A percentile compares a stretch with the other conserved stretches of the same genome.
These are phyloP conservation scores for Westerdykella aurantiaca DNA, from an alignment of 2,329 filamentous ascomycete genomes.

Conservation along the genomic window DNA sequence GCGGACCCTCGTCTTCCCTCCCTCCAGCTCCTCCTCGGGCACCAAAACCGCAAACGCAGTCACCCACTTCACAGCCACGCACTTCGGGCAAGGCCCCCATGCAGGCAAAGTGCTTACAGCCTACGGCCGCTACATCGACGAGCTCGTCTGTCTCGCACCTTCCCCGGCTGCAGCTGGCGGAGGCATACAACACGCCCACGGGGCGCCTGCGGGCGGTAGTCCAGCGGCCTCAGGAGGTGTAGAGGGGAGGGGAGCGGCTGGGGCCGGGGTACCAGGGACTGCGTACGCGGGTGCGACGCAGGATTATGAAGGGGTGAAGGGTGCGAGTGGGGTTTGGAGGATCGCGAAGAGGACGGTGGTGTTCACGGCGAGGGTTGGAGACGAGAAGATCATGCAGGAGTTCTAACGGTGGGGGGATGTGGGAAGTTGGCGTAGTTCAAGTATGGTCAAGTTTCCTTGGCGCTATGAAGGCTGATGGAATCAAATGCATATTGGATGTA, in stretches of 20 bases:
- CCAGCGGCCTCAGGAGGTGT: too few species aligned
- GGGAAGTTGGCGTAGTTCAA: too few species aligned
- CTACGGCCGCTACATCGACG: slow-evolving; percentile 40
- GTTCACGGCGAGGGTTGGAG: slow-evolving; percentile 35
- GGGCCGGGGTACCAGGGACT: not conserved
- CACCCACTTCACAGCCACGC: slow-evolving; percentile 41
- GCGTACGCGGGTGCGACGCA: not conserved
- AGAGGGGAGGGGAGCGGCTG: not conserved
- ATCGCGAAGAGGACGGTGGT: slow-evolving; percentile 33
- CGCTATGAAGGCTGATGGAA: not conserved
- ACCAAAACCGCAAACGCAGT: slow-evolving; percentile 30
- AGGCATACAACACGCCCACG: too few species aligned
- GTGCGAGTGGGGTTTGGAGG: slow-evolving; percentile 38
- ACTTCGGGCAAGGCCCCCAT: slow-evolving; percentile 42
- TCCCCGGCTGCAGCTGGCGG: slow-evolving; percentile 4
- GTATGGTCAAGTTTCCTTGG: too few species aligned
- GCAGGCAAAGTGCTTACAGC: slow-evolving; percentile 38
- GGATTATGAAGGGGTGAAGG: slow-evolving; percentile 26
- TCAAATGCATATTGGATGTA: too few species aligned
- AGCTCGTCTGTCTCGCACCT: slow-evolving; percentile 22
- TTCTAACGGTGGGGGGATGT: slow-evolving; percentile 10
- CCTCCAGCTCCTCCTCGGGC: slow-evolving; percentile 7
- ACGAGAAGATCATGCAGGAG: slow-evolving; percentile 33
- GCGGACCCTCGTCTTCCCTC: slow-evolving; percentile 33
- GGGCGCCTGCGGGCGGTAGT: too few species aligned